Evolutionary conservation across 768 basidiomycete genomes (phyloP).

Genomic region (Boletellus sp.): DNA sequence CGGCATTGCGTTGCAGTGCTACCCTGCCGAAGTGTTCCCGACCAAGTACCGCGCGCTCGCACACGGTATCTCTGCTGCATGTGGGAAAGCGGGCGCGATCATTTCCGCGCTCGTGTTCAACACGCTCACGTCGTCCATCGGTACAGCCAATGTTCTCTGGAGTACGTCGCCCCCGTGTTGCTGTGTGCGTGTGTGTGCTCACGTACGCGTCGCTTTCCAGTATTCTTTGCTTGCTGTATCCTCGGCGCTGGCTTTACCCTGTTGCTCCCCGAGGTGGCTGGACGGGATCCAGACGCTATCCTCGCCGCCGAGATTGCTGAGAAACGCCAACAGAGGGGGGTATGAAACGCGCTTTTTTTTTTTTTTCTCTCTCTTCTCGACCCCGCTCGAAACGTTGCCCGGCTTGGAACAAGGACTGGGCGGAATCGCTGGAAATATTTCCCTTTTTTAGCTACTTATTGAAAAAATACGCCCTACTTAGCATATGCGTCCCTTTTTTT

Average conservation of each 20-base stretch:
- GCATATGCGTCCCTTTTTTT: no score
- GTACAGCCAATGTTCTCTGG: slow-evolving; percentile 66
- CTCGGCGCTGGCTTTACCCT: slow-evolving; percentile 49
- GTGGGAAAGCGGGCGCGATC: slow-evolving; percentile 75
- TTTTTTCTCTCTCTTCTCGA: no score
- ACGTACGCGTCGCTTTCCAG: slow-evolving; percentile 28
- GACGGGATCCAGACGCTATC: slow-evolving; percentile 48
- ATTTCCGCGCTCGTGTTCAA: slow-evolving; percentile 74
- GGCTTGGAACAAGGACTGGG: no score
- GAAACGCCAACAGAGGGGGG: background rate
- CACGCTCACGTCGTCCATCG: slow-evolving; percentile 53
- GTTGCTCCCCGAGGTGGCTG: slow-evolving; percentile 49
- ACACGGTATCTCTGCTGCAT: slow-evolving; percentile 72
- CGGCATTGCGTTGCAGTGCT: slow-evolving; percentile 40
- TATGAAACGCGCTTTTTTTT: background rate
- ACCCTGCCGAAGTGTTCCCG: slow-evolving; percentile 78
- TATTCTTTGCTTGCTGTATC: slow-evolving; percentile 65
- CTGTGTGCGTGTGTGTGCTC: background rate
- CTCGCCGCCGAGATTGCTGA: slow-evolving; percentile 38
- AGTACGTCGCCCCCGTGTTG: slow-evolving; percentile 42
- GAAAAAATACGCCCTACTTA: no score
- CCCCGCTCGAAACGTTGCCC: no score
- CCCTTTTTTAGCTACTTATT: no score
- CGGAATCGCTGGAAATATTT: no score
- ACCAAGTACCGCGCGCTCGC: slow-evolving; percentile 70